Percentiles rank a stretch among this genome's conserved stretches.
phyloP scores from a whole-genome alignment of 2,329 filamentous ascomycete species.

The Camillea tinctor region DNA sequence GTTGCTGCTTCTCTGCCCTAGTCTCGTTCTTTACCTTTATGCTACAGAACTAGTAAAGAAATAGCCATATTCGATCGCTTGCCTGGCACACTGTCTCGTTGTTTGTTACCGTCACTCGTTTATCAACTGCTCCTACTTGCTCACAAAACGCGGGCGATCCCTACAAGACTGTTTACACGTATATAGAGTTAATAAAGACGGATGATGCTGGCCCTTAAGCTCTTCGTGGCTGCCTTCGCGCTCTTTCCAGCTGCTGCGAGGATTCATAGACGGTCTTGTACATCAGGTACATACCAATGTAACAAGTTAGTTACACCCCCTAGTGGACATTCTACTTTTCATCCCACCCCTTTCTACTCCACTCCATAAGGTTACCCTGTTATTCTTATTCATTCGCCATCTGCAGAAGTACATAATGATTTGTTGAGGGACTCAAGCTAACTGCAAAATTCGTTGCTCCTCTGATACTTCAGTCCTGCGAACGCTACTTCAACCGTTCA shows the following conservation, averaged over 20 bases:
- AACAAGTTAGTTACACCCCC: conserved; percentile 1
- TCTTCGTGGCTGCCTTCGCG: conserved; percentile 19
- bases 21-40: too few relatives aligned
- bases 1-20: too few relatives aligned
- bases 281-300: conserved; percentile 4
- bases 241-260: background rate
- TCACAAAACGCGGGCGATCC: too few relatives aligned
- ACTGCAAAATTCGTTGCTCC: background rate
- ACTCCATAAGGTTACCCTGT: too few relatives aligned
- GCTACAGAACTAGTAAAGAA: too few relatives aligned
- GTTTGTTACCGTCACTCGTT: too few relatives aligned
- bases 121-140: too few relatives aligned
- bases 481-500: conserved; percentile 16
- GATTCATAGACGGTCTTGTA: background rate
- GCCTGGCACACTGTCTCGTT: too few relatives aligned
- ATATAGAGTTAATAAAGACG: background rate
- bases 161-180: too few relatives aligned
- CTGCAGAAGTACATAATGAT: too few relatives aligned
- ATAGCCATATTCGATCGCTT: too few relatives aligned
- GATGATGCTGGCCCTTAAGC: conserved; percentile 24
- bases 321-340: background rate
- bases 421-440: too few relatives aligned
- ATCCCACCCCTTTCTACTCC: background rate
- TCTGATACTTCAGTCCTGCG: background rate
- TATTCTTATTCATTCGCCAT: background rate